A percentile compares a stretch with the other conserved stretches of the same genome.
These are phyloP conservation scores for Aspergillus fructus DNA, from an alignment of 2,329 filamentous ascomycete genomes.

Conservation along the genomic window DNA sequence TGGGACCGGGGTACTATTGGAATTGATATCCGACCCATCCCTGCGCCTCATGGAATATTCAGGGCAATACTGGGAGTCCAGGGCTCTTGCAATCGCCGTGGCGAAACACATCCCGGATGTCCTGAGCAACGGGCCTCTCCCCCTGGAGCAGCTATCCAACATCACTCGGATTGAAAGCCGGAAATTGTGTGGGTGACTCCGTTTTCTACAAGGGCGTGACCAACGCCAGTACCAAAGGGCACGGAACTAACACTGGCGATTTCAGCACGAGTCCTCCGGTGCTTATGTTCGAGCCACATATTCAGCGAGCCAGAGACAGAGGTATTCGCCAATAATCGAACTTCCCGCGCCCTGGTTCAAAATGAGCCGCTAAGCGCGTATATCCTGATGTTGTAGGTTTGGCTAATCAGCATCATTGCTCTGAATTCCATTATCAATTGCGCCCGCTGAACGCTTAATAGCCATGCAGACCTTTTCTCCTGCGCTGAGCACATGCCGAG, in stretches of 20 bases:
- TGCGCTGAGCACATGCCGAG: conserved; percentile 2
- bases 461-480: neutral
- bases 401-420: neutral
- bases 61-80: conserved; percentile 3
- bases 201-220: too few relatives aligned
- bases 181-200: conserved; percentile 2
- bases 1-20: neutral
- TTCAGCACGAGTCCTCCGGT: conserved; percentile 5
- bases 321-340: conserved; percentile 6
- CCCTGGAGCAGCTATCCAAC: neutral
- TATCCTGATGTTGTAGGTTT: conserved; percentile 1
- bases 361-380: conserved; percentile 12
- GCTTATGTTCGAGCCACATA: conserved; percentile 8
- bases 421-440: too few relatives aligned
- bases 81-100: conserved; percentile 5
- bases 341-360: neutral
- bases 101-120: conserved; percentile 3
- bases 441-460: too few relatives aligned
- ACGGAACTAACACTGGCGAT: neutral
- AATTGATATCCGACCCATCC: conserved; percentile 6
- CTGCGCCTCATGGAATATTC: conserved; percentile 3
- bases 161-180: neutral
- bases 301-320: neutral
- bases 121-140: neutral
- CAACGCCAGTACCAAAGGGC: too few relatives aligned